Conservation (phyloP, 345 rosid species). For the Bretschneidera sinensis region DNA sequence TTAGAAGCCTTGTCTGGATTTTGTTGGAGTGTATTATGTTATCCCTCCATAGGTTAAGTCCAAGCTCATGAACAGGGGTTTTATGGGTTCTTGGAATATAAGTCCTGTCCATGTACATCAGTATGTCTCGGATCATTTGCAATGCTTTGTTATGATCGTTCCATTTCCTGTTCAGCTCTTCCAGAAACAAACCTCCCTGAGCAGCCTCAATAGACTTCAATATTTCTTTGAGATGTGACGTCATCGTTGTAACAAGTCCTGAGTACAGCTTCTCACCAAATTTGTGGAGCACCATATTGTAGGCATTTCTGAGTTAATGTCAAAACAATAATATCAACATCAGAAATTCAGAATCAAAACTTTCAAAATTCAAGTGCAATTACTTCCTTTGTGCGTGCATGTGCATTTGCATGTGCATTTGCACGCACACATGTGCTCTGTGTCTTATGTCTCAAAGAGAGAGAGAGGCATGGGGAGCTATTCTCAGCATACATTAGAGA, state of each 20-base stretch:
- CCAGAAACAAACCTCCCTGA: constrained; percentile 85
- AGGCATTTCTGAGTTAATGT: constrained; percentile 67
- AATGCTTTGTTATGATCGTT: constrained; percentile 94
- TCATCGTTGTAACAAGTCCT: constrained; percentile 85
- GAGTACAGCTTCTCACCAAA: constrained; percentile 83
- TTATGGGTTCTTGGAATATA: constrained; percentile 70
- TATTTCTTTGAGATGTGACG: constrained; percentile 77
- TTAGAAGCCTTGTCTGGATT: constrained; percentile 67
- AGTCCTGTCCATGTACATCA: constrained; percentile 98
- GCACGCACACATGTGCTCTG: too few species aligned
- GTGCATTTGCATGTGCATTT: too few species aligned
- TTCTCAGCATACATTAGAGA: too few species aligned
- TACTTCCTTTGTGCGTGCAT: neutral
- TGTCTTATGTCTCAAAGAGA: neutral
- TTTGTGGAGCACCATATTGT: constrained; percentile 98
- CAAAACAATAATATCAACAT: neutral
- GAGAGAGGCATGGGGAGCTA: neutral
- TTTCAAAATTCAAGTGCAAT: neutral
- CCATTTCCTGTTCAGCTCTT: constrained; percentile 97
- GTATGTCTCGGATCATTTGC: constrained; percentile 95
- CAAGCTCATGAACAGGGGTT: constrained; percentile 92
- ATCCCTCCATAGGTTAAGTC: constrained; percentile 91
- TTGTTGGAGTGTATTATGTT: constrained; percentile 65
- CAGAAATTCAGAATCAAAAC: neutral
- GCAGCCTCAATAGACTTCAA: constrained; percentile 79